Evolutionary conservation across 768 basidiomycete species (phyloP).

Genomic region (Collybia mongolica): DNA sequence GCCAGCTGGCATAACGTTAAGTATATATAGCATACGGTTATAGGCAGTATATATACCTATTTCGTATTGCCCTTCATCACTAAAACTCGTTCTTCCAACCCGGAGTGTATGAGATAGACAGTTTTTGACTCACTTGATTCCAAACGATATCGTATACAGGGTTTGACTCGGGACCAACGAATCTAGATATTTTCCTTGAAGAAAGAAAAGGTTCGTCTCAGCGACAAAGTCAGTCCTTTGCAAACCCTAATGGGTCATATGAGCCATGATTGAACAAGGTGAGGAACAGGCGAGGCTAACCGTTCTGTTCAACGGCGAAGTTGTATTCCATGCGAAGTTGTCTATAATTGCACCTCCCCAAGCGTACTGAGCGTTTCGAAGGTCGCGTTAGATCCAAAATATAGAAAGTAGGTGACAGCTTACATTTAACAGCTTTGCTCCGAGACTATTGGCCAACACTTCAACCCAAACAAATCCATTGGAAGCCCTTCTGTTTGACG

Average conservation of each 20-base stretch:
- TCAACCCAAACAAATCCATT: constrained; percentile 33
- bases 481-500: constrained; percentile 25
- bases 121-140: constrained; percentile 25
- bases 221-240: constrained; percentile 26
- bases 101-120: not conserved
- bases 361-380: constrained; percentile 20
- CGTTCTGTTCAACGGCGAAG: constrained; percentile 23
- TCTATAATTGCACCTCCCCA: constrained; percentile 33
- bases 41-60: constrained; percentile 12
- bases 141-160: constrained; percentile 27
- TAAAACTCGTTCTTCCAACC: not conserved
- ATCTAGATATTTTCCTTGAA: constrained; percentile 27
- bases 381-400: too few species aligned
- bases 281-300: constrained; percentile 1
- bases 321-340: constrained; percentile 31
- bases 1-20: constrained; percentile 14
- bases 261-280: not conserved
- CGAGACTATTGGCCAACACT: constrained; percentile 23
- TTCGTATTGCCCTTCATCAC: constrained; percentile 25
- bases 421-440: constrained; percentile 28
- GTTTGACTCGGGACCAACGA: constrained; percentile 24
- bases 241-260: constrained; percentile 8
- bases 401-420: not conserved
- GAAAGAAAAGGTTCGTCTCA: constrained; percentile 23
- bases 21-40: not conserved